Evolutionary conservation across 2,329 filamentous ascomycete species (phyloP).

Genomic region (Epichloe sp.): DNA sequence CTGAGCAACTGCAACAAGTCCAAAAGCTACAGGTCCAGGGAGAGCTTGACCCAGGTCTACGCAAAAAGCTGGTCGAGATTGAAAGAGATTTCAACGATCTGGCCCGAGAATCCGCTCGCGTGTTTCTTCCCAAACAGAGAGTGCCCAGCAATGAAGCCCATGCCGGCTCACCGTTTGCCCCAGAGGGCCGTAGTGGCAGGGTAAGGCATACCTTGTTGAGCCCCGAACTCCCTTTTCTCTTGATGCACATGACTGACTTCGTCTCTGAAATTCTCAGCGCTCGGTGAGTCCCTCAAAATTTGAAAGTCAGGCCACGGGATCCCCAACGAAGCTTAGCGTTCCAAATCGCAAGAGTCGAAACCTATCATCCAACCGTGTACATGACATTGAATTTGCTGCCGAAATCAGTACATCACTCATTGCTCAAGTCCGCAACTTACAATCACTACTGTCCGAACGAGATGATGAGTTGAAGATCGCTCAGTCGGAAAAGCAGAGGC

Average conservation of each 20-base stretch:
- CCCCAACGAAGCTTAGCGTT: slow-evolving; percentile 78
- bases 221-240: not conserved
- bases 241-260: not conserved
- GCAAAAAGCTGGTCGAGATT: slow-evolving; percentile 70
- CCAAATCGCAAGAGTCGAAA: slow-evolving; percentile 83
- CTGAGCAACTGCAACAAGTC: slow-evolving; percentile 71
- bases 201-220: slow-evolving; percentile 28
- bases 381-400: slow-evolving; percentile 96
- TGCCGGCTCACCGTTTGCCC: slow-evolving; percentile 37
- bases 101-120: slow-evolving; percentile 75
- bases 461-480: slow-evolving; percentile 72
- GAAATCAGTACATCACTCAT: slow-evolving; percentile 93
- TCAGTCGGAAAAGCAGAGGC: slow-evolving; percentile 59
- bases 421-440: slow-evolving; percentile 83
- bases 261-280: slow-evolving; percentile 31
- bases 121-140: slow-evolving; percentile 75
- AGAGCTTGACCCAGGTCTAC: slow-evolving; percentile 72
- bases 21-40: slow-evolving; percentile 63
- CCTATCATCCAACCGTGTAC: slow-evolving; percentile 73
- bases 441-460: slow-evolving; percentile 71
- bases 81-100: slow-evolving; percentile 95
- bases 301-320: slow-evolving; percentile 70
- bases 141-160: slow-evolving; percentile 55
- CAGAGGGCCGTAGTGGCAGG: slow-evolving; percentile 37
- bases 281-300: slow-evolving; percentile 66